Conservation (phyloP, 2,329 filamentous ascomycete species). For the Talaromyces verruculosus region DNA sequence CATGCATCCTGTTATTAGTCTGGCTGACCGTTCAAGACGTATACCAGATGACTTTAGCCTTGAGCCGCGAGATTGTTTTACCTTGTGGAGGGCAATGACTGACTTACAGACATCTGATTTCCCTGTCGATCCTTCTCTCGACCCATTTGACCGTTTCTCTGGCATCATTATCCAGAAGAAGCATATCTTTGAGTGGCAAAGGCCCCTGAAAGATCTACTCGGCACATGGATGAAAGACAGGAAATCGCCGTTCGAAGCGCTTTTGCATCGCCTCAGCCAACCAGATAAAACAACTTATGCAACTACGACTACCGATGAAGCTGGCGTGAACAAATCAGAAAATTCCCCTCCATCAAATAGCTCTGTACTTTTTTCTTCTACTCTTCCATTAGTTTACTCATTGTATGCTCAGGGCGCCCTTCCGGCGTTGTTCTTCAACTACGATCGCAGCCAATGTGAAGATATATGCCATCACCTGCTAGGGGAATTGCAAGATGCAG, state of each 20-base stretch:
- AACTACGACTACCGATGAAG: neutral
- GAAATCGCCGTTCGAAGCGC: neutral
- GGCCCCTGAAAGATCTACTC: neutral
- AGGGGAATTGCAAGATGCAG: neutral
- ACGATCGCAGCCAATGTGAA: slow-evolving; percentile 67
- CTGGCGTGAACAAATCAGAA: neutral
- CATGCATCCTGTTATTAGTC: slow-evolving; percentile 65
- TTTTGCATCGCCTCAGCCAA: neutral
- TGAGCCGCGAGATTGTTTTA: slow-evolving; percentile 69
- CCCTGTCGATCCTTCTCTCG: slow-evolving; percentile 21
- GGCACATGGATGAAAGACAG: neutral
- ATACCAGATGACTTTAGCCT: slow-evolving; percentile 67
- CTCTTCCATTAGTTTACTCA: slow-evolving; percentile 44
- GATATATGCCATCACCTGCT: slow-evolving; percentile 37
- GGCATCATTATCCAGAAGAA: slow-evolving; percentile 57
- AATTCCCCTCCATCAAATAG: neutral
- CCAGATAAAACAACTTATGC: neutral
- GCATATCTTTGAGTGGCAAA: neutral
- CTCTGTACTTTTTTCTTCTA: slow-evolving; percentile 30
- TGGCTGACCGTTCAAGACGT: slow-evolving; percentile 62
- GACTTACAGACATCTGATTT: slow-evolving; percentile 56
- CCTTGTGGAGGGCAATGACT: slow-evolving; percentile 64
- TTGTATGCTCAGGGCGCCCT: slow-evolving; percentile 65
- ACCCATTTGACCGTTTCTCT: slow-evolving; percentile 40
- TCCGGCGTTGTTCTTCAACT: slow-evolving; percentile 76